Base-by-base conservation (phyloP, 352 stramenopile genomes). In the Phytophthora rubi region DNA sequence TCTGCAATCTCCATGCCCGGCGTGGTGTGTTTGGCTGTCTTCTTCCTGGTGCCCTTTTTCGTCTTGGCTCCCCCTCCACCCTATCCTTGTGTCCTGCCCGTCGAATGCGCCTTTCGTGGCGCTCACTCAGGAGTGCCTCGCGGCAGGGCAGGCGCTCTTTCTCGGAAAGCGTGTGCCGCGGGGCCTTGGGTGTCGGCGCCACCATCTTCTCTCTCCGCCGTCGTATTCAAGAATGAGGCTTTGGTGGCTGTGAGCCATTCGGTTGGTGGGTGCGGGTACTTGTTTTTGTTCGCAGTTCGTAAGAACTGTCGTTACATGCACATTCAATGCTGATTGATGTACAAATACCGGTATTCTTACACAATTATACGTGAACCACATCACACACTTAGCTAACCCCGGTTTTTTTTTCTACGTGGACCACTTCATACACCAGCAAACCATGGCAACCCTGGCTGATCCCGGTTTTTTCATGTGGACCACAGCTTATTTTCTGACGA, bases 141-240 rank as follows among this genome's bases (percentile, higher is more conserved):
- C 16, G 53, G 12, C n/a, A 48, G 13, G 33, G 53, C 4, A 16
- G 32, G 6, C 28, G 23, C 35, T 59, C 32, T 18, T 59, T 16
- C 53, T 59, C 32, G 7, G 53, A 48, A 7, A 59, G 53, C 6
- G 4, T n/a, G 53, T 48, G 33, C 4, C 35, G 33, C n/a, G 53
- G 33, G 3, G 53, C 12, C 53, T 51, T 59, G 6, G 13, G 4
- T 4, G 53, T 33, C n/a, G 53, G 16, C 23, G 23, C 23, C 7
- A 59, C 33, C 53, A 59, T 59, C 6, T 59, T 33, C 15, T 8
- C 3, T 21, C 12, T 18, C 6, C 7, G 16, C 18, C 32, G 45
- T 18, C 15, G 26, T 61, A 53, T 51, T 61, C 35, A 52, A 61
- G 54, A 52, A 42, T 52, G 54, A 61, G 33, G 8, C 1, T 42